These are phyloP conservation scores for Castanopsis chinensis DNA, from an alignment of 306 rosid genomes.

Conservation along the genomic window DNA sequence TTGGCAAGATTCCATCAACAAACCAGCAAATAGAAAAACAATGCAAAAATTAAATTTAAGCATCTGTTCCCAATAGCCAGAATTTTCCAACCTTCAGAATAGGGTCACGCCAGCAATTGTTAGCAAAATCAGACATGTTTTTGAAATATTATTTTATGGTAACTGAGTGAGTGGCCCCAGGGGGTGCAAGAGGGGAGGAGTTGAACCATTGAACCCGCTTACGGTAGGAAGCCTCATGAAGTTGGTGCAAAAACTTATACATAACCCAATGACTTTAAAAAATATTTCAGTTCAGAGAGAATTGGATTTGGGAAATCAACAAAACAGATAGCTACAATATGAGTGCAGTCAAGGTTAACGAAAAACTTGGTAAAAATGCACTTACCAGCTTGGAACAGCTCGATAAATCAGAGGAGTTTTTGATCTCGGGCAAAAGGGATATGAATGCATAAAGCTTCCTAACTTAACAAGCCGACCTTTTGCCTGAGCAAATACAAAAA, in stretches of 20 bases:
- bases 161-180: no score
- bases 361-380: slow-evolving; percentile 12
- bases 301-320: slow-evolving; percentile 7
- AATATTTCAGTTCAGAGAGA: neutral
- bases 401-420: slow-evolving; percentile 91
- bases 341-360: neutral
- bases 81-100: no score
- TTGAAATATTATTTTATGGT: no score
- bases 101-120: no score
- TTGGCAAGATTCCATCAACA: neutral
- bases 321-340: slow-evolving; percentile 17
- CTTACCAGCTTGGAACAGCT: slow-evolving; percentile 97
- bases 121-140: no score
- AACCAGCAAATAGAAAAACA: neutral
- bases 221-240: no score
- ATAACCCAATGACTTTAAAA: no score
- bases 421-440: slow-evolving; percentile 93
- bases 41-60: no score
- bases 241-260: no score
- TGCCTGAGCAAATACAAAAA: slow-evolving; percentile 51
- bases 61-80: no score
- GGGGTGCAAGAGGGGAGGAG: no score
- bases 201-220: no score
- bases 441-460: slow-evolving; percentile 82
- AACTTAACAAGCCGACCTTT: slow-evolving; percentile 80